Conservation (phyloP, 164 flowering plant genomes). For the Santalum album region DNA sequence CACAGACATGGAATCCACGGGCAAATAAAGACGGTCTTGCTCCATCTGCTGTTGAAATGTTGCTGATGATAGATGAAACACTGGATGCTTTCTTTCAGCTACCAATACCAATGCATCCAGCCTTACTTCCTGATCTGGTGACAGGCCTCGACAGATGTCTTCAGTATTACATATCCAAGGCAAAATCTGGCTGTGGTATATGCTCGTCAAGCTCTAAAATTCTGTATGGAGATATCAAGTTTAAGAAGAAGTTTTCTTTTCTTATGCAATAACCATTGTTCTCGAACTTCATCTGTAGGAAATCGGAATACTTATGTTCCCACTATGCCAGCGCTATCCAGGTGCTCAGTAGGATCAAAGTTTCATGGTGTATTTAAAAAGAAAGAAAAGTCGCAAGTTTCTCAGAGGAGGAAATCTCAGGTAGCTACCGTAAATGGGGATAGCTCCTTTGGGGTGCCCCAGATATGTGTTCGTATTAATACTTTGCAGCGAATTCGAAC, state of each 20-base stretch:
- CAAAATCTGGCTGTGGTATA: slow-evolving; percentile 96
- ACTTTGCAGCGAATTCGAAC: slow-evolving; percentile 1
- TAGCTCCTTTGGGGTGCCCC: neutral
- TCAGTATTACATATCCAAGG: slow-evolving; percentile 67
- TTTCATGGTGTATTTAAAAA: slow-evolving; percentile 70
- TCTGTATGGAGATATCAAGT: no score
- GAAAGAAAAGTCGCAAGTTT: slow-evolving; percentile 53
- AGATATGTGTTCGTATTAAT: slow-evolving; percentile 1
- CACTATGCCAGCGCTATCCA: slow-evolving; percentile 83
- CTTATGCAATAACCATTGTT: slow-evolving; percentile 1
- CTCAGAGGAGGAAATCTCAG: slow-evolving; percentile 37
- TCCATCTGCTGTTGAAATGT: slow-evolving; percentile 76
- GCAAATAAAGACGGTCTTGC: slow-evolving; percentile 69
- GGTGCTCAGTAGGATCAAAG: slow-evolving; percentile 72
- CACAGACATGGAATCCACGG: slow-evolving; percentile 80
- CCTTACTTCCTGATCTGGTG: slow-evolving; percentile 78
- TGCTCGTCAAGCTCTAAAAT: slow-evolving; percentile 1
- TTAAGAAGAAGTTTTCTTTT: neutral
- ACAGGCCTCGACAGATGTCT: slow-evolving; percentile 79
- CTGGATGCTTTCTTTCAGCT: slow-evolving; percentile 83
- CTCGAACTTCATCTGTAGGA: slow-evolving; percentile 37
- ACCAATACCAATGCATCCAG: slow-evolving; percentile 90
- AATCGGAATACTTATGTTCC: slow-evolving; percentile 68
- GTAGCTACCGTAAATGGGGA: slow-evolving; percentile 4
- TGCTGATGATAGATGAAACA: slow-evolving; percentile 71